Conservation (phyloP, 352 stramenopile genomes). For the Phytophthora fragariaefolia region DNA sequence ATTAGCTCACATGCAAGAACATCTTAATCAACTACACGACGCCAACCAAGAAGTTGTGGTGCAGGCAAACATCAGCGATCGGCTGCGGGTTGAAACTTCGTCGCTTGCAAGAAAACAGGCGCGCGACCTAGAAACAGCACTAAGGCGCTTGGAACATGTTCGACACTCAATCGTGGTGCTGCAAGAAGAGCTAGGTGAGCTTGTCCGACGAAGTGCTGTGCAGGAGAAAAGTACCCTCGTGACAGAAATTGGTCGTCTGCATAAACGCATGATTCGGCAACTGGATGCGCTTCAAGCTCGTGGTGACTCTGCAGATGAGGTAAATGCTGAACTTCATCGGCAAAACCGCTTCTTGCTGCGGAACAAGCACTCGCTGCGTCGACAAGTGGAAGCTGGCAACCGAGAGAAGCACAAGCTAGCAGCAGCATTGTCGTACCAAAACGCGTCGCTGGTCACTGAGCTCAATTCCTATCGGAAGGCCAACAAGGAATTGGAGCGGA, state of each 20-base stretch:
- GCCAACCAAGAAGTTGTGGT: slow-evolving; percentile 77
- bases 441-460: slow-evolving; percentile 67
- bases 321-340: slow-evolving; percentile 73
- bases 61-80: slow-evolving; percentile 73
- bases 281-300: slow-evolving; percentile 57
- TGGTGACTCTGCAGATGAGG: slow-evolving; percentile 59
- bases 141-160: slow-evolving; percentile 51
- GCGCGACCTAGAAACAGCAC: slow-evolving; percentile 37
- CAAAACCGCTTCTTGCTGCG: slow-evolving; percentile 80
- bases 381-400: slow-evolving; percentile 63
- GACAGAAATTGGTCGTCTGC: slow-evolving; percentile 65
- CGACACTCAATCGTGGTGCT: slow-evolving; percentile 68
- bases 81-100: slow-evolving; percentile 54
- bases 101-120: slow-evolving; percentile 54
- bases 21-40: slow-evolving; percentile 62
- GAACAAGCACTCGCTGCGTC: slow-evolving; percentile 74
- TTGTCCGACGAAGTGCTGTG: slow-evolving; percentile 58
- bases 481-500: slow-evolving; percentile 75
- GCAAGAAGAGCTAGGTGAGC: slow-evolving; percentile 68
- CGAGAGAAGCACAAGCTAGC: slow-evolving; percentile 80
- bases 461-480: slow-evolving; percentile 63
- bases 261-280: slow-evolving; percentile 67
- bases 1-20: slow-evolving; percentile 66
- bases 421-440: slow-evolving; percentile 74
- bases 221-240: slow-evolving; percentile 75